phyloP scores from a whole-genome alignment of 2,329 filamentous ascomycete genomes.

The Sporothrix inflata region DNA sequence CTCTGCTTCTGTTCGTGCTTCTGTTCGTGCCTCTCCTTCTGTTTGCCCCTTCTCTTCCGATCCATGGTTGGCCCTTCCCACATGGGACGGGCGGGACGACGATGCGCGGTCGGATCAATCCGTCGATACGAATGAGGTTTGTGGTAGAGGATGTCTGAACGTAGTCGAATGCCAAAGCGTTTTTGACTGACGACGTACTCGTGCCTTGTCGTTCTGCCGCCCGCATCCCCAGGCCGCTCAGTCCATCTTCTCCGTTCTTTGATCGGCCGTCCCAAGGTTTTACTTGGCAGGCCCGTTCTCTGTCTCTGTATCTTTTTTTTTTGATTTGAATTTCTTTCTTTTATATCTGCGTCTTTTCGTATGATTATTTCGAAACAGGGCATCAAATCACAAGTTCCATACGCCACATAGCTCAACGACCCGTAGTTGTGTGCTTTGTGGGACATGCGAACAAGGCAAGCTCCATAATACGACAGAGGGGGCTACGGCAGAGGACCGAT shows the following conservation, averaged over 20 bases:
- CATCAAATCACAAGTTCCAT: not conserved
- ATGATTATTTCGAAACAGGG: not conserved
- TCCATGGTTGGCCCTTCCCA: not conserved
- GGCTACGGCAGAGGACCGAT: slow-evolving; percentile 4
- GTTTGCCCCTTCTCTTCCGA: not conserved
- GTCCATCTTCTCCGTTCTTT: not conserved
- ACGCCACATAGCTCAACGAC: not conserved
- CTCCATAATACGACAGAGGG: no score
- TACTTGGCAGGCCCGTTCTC: not conserved
- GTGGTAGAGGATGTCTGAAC: not conserved
- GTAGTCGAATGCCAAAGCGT: not conserved
- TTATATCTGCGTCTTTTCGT: not conserved
- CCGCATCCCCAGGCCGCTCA: not conserved
- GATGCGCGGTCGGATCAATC: slow-evolving; percentile 18
- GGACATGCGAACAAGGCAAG: slow-evolving; percentile 8
- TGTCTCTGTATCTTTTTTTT: not conserved
- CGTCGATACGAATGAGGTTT: not conserved
- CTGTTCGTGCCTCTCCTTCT: not conserved
- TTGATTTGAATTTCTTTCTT: not conserved
- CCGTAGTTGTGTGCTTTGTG: slow-evolving; percentile 1
- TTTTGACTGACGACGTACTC: not conserved
- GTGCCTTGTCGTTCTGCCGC: not conserved
- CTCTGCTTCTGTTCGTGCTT: not conserved
- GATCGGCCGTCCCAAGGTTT: not conserved
- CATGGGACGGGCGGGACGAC: slow-evolving; percentile 4